phyloP scores from a whole-genome alignment of 257 asterid species.

The Forsythia viridissima region DNA sequence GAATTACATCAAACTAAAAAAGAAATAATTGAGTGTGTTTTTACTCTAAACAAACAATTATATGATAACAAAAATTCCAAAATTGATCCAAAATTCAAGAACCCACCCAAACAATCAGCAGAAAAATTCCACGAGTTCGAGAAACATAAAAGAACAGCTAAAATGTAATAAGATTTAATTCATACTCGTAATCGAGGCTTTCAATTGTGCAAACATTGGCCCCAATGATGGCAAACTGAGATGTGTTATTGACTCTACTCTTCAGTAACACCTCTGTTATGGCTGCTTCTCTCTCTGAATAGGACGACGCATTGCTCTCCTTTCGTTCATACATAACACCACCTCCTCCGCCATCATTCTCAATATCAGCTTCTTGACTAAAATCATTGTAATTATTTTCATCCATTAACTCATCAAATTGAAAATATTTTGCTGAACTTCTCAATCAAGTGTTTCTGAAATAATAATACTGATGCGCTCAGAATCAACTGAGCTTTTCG shows the following conservation, averaged over 20 bases:
- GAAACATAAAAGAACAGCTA: constrained; percentile 31
- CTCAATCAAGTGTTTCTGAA: background rate
- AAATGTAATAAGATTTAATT: constrained; percentile 8
- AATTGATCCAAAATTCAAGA: background rate
- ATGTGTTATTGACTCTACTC: constrained; percentile 68
- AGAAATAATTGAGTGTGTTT: background rate
- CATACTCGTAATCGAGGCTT: constrained; percentile 91
- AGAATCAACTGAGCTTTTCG: background rate
- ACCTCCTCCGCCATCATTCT: constrained; percentile 31
- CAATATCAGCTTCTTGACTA: background rate
- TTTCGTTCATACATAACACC: constrained; percentile 21
- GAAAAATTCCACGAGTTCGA: constrained; percentile 24
- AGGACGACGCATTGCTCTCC: constrained; percentile 29
- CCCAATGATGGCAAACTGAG: constrained; percentile 86
- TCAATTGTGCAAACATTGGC: constrained; percentile 74
- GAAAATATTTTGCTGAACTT: background rate
- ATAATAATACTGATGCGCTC: background rate
- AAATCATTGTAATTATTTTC: background rate
- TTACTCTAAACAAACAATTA: background rate
- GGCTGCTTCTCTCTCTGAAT: constrained; percentile 18
- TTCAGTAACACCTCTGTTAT: constrained; percentile 63
- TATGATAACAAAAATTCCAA: constrained; percentile 5
- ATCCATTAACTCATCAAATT: constrained; percentile 44
- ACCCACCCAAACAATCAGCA: background rate
- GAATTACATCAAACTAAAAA: background rate